A percentile compares a stretch with the other conserved stretches of the same genome.
Conservation (phyloP, 2,329 filamentous ascomycete species). For the Nakataea oryzae region DNA sequence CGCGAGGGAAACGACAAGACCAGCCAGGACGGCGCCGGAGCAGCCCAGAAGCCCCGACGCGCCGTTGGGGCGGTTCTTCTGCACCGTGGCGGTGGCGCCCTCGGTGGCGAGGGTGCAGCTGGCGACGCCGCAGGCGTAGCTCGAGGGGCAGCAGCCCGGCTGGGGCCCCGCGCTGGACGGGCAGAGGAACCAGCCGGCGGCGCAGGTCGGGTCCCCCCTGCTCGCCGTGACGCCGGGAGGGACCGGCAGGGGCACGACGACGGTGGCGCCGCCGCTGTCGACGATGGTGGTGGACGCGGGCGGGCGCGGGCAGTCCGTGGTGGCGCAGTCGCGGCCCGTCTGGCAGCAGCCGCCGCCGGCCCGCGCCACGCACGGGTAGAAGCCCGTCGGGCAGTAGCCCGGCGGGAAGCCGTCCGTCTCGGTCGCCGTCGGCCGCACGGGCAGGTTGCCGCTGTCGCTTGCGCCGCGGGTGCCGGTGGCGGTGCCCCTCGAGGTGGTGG, state of each 20-base stretch:
- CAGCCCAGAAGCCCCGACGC: not conserved
- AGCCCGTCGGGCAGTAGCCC: conserved; percentile 69
- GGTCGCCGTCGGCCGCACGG: conserved; percentile 35
- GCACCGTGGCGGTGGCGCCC: conserved; percentile 44
- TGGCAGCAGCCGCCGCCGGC: conserved; percentile 82
- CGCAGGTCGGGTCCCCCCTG: conserved; percentile 43
- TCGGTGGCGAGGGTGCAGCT: conserved; percentile 54
- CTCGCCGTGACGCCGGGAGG: conserved; percentile 24
- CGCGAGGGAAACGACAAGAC: not conserved
- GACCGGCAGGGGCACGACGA: conserved; percentile 51
- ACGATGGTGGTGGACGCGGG: conserved; percentile 50
- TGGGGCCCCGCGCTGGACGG: conserved; percentile 43
- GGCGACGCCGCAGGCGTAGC: conserved; percentile 61
- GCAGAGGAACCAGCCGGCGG: conserved; percentile 71
- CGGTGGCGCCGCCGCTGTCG: conserved; percentile 46
- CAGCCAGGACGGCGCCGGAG: not conserved
- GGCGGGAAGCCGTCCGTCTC: conserved; percentile 24
- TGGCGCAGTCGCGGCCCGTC: conserved; percentile 74
- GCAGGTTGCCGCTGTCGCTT: conserved; percentile 28
- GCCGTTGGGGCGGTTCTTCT: conserved; percentile 35
- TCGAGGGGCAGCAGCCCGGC: conserved; percentile 75
- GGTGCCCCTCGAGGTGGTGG: conserved; percentile 17
- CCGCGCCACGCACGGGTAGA: conserved; percentile 79
- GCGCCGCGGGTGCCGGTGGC: conserved; percentile 23
- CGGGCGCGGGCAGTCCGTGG: conserved; percentile 62